A percentile compares a stretch with the other conserved stretches of the same genome.
phyloP scores from a whole-genome alignment of 108 stramenopile genomes.

The Skeletonema grethae region DNA sequence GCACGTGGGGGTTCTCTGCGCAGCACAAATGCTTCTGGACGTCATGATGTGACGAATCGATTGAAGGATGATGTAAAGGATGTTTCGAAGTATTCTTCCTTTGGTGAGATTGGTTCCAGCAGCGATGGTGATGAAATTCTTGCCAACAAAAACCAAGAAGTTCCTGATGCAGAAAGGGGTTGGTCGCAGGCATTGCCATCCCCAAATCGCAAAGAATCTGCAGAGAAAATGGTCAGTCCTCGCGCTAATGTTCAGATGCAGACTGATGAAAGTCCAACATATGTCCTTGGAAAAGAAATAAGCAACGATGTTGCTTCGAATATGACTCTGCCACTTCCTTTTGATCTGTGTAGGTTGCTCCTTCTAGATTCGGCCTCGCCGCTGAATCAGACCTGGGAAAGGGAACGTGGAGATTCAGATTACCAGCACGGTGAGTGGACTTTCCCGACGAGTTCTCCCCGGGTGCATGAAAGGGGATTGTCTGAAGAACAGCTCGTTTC shows the following conservation, averaged over 20 bases:
- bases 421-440: conserved; percentile 71
- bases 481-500: conserved; percentile 75
- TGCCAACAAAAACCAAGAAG: neutral
- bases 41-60: conserved; percentile 10
- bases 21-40: conserved; percentile 6
- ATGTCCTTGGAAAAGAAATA: conserved; percentile 69
- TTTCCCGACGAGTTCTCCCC: conserved; percentile 71
- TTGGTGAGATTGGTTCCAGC: conserved; percentile 41
- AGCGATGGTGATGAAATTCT: conserved; percentile 39
- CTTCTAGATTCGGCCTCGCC: conserved; percentile 81
- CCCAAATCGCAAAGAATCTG: conserved; percentile 17
- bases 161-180: conserved; percentile 20
- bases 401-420: conserved; percentile 68
- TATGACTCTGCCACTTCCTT: conserved; percentile 62
- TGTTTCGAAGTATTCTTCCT: conserved; percentile 37
- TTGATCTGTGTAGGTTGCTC: conserved; percentile 74
- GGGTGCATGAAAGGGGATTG: conserved; percentile 71
- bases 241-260: conserved; percentile 16
- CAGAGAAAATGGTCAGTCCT: conserved; percentile 19
- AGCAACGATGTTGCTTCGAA: conserved; percentile 66
- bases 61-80: conserved; percentile 24
- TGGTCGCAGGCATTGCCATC: conserved; percentile 44
- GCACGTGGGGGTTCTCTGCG: conserved; percentile 36
- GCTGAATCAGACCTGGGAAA: conserved; percentile 75
- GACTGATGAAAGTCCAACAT: conserved; percentile 44